Percentiles rank a stretch among this genome's conserved stretches.
These are phyloP conservation scores for Dictyostelium purpureum DNA, from an alignment of 78 protist species.

Conservation along the genomic window DNA sequence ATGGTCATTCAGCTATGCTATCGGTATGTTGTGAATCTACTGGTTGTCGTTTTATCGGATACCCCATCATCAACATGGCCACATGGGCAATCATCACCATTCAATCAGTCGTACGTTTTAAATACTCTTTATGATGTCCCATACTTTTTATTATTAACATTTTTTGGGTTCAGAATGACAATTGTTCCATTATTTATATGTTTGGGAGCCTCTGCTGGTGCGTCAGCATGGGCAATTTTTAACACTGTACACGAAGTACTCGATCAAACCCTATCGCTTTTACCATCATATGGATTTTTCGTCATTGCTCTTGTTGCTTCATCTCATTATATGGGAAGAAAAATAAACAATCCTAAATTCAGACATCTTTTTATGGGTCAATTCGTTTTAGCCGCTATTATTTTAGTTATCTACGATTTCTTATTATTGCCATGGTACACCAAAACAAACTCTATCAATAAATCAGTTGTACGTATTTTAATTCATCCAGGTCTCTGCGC, in stretches of 20 bases:
- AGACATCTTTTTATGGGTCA: conserved; percentile 70
- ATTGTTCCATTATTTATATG: conserved; percentile 13
- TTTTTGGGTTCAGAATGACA: conserved; percentile 42
- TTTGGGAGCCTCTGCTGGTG: conserved; percentile 5
- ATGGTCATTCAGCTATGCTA: too few species aligned
- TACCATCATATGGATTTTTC: conserved; percentile 55
- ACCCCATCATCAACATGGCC: neutral
- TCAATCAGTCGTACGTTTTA: conserved; percentile 36
- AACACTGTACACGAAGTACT: neutral
- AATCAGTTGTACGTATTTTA: conserved; percentile 43
- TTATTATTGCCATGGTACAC: conserved; percentile 21
- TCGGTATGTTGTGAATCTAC: conserved; percentile 46
- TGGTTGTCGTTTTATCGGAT: conserved; percentile 56
- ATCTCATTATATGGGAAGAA: conserved; percentile 29
- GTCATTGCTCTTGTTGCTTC: conserved; percentile 29
- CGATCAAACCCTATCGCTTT: conserved; percentile 15
- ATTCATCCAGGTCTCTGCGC: conserved; percentile 71
- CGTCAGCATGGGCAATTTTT: conserved; percentile 55
- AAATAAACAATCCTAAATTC: conserved; percentile 32
- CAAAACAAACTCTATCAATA: conserved; percentile 4
- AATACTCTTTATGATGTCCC: conserved; percentile 65
- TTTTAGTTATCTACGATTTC: conserved; percentile 50
- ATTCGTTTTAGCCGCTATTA: conserved; percentile 53
- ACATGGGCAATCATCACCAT: conserved; percentile 41
- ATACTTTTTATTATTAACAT: conserved; percentile 6